Conservation (phyloP, 306 rosid genomes). For the Lathyrus tuberosus region DNA sequence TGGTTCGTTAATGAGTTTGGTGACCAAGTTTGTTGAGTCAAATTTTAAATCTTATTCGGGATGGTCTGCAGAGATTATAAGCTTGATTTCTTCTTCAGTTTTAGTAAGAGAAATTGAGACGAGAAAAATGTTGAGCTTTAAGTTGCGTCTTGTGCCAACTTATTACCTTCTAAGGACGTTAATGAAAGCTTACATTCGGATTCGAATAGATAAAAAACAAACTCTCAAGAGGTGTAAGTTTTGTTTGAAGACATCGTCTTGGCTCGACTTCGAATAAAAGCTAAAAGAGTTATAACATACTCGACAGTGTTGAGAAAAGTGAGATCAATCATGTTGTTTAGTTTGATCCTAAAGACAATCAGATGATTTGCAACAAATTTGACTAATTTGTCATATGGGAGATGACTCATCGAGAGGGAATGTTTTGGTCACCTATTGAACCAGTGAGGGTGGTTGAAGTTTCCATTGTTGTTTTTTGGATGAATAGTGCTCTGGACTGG, state of each 20-base stretch:
- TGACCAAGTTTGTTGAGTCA: not conserved
- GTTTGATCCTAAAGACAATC: slow-evolving; percentile 53
- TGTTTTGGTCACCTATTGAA: slow-evolving; percentile 37
- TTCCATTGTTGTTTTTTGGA: slow-evolving; percentile 44
- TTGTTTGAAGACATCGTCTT: slow-evolving; percentile 78
- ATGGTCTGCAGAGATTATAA: slow-evolving; percentile 38
- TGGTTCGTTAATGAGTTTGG: slow-evolving; percentile 45
- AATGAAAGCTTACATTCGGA: slow-evolving; percentile 75
- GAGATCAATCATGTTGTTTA: slow-evolving; percentile 75
- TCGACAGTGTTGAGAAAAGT: slow-evolving; percentile 79
- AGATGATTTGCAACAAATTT: slow-evolving; percentile 62
- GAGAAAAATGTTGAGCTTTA: slow-evolving; percentile 59
- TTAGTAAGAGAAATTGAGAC: slow-evolving; percentile 46
- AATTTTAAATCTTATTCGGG: not conserved
- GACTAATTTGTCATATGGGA: slow-evolving; percentile 54
- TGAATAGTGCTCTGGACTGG: too few relatives aligned
- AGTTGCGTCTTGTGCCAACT: slow-evolving; percentile 55
- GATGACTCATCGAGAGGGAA: slow-evolving; percentile 67
- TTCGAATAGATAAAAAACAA: slow-evolving; percentile 73
- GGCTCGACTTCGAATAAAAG: slow-evolving; percentile 75
- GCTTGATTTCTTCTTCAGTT: slow-evolving; percentile 33
- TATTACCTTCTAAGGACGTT: slow-evolving; percentile 55
- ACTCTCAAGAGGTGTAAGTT: slow-evolving; percentile 80
- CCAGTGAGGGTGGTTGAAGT: slow-evolving; percentile 54
- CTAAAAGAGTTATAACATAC: slow-evolving; percentile 70